Conservation (phyloP, 2,329 filamentous ascomycete species). For the Bimuria novae-zelandiae region DNA sequence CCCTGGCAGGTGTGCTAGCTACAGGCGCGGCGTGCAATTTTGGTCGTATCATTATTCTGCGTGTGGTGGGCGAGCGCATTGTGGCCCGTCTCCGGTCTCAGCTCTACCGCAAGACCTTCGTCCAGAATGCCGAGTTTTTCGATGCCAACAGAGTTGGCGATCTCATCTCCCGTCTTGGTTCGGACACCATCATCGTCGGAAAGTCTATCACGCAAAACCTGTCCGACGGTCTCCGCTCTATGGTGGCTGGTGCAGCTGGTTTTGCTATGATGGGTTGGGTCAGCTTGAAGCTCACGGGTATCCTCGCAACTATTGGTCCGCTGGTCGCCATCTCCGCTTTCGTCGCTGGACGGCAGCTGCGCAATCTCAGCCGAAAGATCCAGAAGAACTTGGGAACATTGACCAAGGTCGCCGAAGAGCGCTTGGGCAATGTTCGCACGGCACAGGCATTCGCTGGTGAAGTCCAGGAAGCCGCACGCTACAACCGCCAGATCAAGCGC, state of each 20-base stretch:
- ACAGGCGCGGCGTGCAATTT: constrained; percentile 91
- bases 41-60: constrained; percentile 86
- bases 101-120: constrained; percentile 87
- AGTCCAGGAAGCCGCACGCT: constrained; percentile 84
- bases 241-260: constrained; percentile 88
- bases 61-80: constrained; percentile 93
- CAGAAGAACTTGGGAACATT: constrained; percentile 91
- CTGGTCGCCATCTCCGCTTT: constrained; percentile 89
- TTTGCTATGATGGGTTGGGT: constrained; percentile 96
- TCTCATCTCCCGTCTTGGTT: constrained; percentile 90
- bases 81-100: constrained; percentile 87
- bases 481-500: constrained; percentile 88
- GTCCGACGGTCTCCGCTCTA: constrained; percentile 88
- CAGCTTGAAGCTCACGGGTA: constrained; percentile 84
- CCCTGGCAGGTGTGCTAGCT: constrained; percentile 73
- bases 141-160: constrained; percentile 97
- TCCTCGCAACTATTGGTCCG: constrained; percentile 85
- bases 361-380: constrained; percentile 87
- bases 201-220: constrained; percentile 98
- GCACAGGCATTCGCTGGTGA: constrained; percentile 96
- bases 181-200: constrained; percentile 95
- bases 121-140: constrained; percentile 99
- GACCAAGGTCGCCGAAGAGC: constrained; percentile 96
- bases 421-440: constrained; percentile 94
- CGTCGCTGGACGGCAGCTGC: constrained; percentile 86